Evolutionary conservation across 768 basidiomycete genomes (phyloP).

Genomic region (Piloderma croceum): DNA sequence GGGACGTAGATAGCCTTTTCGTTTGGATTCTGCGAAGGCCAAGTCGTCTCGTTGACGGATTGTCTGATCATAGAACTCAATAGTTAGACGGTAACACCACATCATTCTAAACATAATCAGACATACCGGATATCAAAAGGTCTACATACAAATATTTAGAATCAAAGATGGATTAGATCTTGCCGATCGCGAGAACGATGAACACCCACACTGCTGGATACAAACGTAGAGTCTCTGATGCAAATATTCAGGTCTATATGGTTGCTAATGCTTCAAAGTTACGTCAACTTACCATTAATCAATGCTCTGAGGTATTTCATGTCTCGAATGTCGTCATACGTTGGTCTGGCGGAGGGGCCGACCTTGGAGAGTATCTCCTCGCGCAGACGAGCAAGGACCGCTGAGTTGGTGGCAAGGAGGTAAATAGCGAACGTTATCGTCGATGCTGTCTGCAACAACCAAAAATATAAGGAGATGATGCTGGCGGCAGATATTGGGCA

Average conservation of each 20-base stretch:
- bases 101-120: background rate
- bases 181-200: conserved; percentile 5
- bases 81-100: background rate
- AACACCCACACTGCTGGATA: conserved; percentile 47
- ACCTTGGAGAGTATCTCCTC: conserved; percentile 52
- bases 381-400: conserved; percentile 41
- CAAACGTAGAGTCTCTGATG: conserved; percentile 49
- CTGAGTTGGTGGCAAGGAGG: conserved; percentile 47
- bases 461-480: background rate
- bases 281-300: conserved; percentile 45
- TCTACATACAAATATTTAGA: conserved; percentile 9
- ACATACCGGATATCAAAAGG: conserved; percentile 46
- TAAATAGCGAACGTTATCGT: conserved; percentile 34
- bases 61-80: conserved; percentile 3
- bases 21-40: conserved; percentile 39
- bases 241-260: background rate
- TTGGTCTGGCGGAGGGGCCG: conserved; percentile 43
- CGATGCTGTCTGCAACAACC: conserved; percentile 22
- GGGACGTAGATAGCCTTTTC: conserved; percentile 53
- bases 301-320: conserved; percentile 64
- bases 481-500: background rate
- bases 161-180: background rate
- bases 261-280: background rate
- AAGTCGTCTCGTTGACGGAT: conserved; percentile 42
- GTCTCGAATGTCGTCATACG: conserved; percentile 50